Conservation (phyloP, 2,329 filamentous ascomycete genomes). For the Phialophora macrospora region DNA sequence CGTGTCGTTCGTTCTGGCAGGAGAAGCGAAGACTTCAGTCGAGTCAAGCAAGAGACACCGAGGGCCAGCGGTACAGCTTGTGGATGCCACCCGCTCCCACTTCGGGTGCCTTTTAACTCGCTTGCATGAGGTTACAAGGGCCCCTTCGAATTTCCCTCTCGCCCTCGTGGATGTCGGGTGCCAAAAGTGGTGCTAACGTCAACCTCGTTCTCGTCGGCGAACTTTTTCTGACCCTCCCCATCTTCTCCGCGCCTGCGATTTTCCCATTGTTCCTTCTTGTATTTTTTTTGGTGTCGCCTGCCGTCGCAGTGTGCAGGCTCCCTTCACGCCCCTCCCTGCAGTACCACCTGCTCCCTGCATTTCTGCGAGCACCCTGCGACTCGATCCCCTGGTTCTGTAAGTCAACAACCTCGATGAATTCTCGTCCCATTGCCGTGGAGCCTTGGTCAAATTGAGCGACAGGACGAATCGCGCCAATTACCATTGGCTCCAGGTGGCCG, state of each 20-base stretch:
- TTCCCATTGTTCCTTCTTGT: conserved; percentile 32
- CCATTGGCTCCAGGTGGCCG: conserved; percentile 34
- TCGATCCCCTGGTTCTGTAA: conserved; percentile 20
- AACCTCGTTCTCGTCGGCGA: conserved; percentile 23
- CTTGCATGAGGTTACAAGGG: conserved; percentile 10
- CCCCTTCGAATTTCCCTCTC: conserved; percentile 29
- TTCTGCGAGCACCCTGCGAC: not conserved
- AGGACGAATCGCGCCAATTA: conserved; percentile 32
- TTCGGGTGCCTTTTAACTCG: conserved; percentile 13
- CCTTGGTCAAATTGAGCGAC: conserved; percentile 32
- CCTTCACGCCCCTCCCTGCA: conserved; percentile 8
- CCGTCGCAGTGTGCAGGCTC: conserved; percentile 19
- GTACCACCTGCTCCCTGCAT: conserved; percentile 23
- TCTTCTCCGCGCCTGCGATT: conserved; percentile 18
- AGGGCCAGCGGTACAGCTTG: not conserved
- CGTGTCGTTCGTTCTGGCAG: not conserved
- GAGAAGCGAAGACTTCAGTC: not conserved
- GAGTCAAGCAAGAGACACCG: not conserved
- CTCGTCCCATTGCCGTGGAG: conserved; percentile 27
- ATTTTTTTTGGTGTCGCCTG: conserved; percentile 33
- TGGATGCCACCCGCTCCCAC: conserved; percentile 4
- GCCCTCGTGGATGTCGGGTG: conserved; percentile 17
- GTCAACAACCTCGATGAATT: conserved; percentile 29
- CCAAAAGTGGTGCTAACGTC: conserved; percentile 32
- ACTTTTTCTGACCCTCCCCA: conserved; percentile 26